Conservation (phyloP, 2,329 filamentous ascomycete species). For the Pseudogymnoascus sp. region DNA sequence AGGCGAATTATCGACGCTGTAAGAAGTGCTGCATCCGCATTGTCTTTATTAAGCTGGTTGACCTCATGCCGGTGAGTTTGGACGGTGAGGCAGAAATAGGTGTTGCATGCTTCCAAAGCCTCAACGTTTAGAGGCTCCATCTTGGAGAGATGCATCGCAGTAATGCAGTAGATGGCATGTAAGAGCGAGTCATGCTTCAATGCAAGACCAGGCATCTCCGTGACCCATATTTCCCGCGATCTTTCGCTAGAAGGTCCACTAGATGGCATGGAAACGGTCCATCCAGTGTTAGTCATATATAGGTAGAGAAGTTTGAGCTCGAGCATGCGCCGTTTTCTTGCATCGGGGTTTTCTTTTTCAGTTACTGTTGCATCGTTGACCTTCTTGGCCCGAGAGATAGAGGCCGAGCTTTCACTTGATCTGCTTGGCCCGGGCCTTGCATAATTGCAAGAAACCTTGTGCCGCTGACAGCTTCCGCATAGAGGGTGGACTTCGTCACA, state of each 20-base stretch:
- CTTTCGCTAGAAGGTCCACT: not conserved
- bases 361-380: not conserved
- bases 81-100: constrained; percentile 18
- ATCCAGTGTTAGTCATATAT: constrained; percentile 16
- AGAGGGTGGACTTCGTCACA: constrained; percentile 21
- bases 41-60: constrained; percentile 11
- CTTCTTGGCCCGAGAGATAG: not conserved
- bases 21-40: constrained; percentile 18
- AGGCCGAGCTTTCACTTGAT: constrained; percentile 1
- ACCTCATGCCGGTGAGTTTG: constrained; percentile 17
- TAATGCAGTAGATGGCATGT: constrained; percentile 18
- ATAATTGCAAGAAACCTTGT: constrained; percentile 18
- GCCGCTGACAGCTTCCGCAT: constrained; percentile 18
- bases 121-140: constrained; percentile 14
- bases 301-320: constrained; percentile 21
- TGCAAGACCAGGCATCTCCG: constrained; percentile 15
- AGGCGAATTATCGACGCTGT: constrained; percentile 16
- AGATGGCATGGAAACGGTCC: constrained; percentile 10
- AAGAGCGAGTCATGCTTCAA: constrained; percentile 17
- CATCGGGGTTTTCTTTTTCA: constrained; percentile 13
- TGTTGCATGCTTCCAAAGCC: constrained; percentile 13
- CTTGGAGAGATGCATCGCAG: constrained; percentile 18
- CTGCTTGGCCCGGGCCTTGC: constrained; percentile 10
- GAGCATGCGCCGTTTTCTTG: constrained; percentile 14
- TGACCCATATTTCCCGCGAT: constrained; percentile 8